A percentile compares a stretch with the other conserved stretches of the same genome.
phyloP scores from a whole-genome alignment of 371 early-diverging fungal genomes.

The Mucor racemosus region DNA sequence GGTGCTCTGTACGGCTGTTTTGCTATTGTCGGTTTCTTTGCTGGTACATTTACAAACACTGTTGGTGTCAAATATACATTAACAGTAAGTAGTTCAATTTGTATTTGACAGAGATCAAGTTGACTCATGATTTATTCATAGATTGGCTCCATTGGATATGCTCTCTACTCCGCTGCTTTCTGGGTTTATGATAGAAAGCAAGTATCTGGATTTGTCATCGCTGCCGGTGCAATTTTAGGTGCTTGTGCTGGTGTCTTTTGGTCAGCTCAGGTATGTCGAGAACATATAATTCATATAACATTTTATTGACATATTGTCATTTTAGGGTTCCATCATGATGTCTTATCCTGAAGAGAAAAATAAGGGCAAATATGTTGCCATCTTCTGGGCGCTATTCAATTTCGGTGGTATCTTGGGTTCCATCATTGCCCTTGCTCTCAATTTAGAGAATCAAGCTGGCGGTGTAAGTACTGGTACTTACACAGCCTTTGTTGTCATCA shows the following conservation, averaged over 20 bases:
- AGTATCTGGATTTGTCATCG: slow-evolving; percentile 51
- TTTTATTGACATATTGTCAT: no score
- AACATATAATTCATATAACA: no score
- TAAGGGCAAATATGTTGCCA: slow-evolving; percentile 77
- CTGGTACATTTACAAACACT: slow-evolving; percentile 65
- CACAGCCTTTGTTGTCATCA: slow-evolving; percentile 68
- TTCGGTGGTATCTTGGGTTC: slow-evolving; percentile 80
- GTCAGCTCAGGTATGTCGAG: slow-evolving; percentile 54
- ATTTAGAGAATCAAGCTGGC: slow-evolving; percentile 51
- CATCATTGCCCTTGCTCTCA: slow-evolving; percentile 68
- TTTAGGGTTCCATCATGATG: slow-evolving; percentile 68
- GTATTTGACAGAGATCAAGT: no score
- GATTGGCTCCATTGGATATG: slow-evolving; percentile 58
- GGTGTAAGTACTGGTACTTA: slow-evolving; percentile 66
- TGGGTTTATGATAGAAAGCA: slow-evolving; percentile 56
- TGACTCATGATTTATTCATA: slow-evolving; percentile 5
- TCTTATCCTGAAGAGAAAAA: slow-evolving; percentile 68
- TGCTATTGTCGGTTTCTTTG: slow-evolving; percentile 70
- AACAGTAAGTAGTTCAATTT: slow-evolving; percentile 25
- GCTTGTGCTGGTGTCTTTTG: slow-evolving; percentile 63
- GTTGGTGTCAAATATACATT: slow-evolving; percentile 60
- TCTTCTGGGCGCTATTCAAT: slow-evolving; percentile 85
- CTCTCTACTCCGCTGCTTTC: slow-evolving; percentile 60
- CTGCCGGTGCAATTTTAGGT: slow-evolving; percentile 72
- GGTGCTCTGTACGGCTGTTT: slow-evolving; percentile 73